A percentile compares a stretch with the other conserved stretches of the same genome.
Evolutionary conservation across 2,329 filamentous ascomycete genomes (phyloP).

Genomic region (Coleophoma cylindrospora): DNA sequence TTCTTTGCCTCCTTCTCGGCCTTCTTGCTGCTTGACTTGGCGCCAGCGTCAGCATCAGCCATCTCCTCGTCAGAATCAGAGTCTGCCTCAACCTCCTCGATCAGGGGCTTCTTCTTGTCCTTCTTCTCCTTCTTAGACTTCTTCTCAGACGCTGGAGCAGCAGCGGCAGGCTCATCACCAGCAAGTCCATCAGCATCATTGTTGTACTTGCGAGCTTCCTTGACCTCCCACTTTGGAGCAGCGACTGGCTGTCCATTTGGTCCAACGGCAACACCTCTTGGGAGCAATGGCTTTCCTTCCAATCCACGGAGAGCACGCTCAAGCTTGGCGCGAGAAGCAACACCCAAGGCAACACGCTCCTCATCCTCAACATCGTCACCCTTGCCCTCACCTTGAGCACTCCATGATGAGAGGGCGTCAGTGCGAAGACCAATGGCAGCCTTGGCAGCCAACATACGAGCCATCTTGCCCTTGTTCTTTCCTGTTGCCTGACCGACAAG

Average conservation of each 20-base stretch:
- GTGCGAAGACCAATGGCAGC: slow-evolving; percentile 88
- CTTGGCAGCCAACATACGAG: slow-evolving; percentile 92
- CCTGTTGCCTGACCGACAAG: slow-evolving; percentile 95
- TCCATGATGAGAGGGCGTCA: slow-evolving; percentile 80
- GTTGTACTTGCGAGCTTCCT: slow-evolving; percentile 93
- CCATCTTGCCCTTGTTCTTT: slow-evolving; percentile 99
- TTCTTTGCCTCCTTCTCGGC: slow-evolving; percentile 30
- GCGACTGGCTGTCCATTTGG: slow-evolving; percentile 62
- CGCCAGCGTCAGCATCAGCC: slow-evolving; percentile 17
- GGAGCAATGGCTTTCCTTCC: slow-evolving; percentile 84
- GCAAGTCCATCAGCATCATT: slow-evolving; percentile 82
- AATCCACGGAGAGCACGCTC: slow-evolving; percentile 72
- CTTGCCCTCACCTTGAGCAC: slow-evolving; percentile 60
- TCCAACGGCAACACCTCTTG: slow-evolving; percentile 69
- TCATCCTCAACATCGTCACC: slow-evolving; percentile 72
- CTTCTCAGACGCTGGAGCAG: slow-evolving; percentile 37
- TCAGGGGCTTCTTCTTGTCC: slow-evolving; percentile 38
- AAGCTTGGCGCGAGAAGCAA: slow-evolving; percentile 64
- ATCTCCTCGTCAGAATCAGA: slow-evolving; percentile 23
- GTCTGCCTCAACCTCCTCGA: slow-evolving; percentile 18
- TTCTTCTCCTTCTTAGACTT: slow-evolving; percentile 42
- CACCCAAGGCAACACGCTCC: slow-evolving; percentile 77
- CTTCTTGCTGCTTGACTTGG: slow-evolving; percentile 6
- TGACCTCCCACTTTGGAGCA: slow-evolving; percentile 79
- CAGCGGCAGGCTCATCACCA: slow-evolving; percentile 58